Evolutionary conservation across 2,329 filamentous ascomycete genomes (phyloP).

Genomic region (Talaromyces piceae): DNA sequence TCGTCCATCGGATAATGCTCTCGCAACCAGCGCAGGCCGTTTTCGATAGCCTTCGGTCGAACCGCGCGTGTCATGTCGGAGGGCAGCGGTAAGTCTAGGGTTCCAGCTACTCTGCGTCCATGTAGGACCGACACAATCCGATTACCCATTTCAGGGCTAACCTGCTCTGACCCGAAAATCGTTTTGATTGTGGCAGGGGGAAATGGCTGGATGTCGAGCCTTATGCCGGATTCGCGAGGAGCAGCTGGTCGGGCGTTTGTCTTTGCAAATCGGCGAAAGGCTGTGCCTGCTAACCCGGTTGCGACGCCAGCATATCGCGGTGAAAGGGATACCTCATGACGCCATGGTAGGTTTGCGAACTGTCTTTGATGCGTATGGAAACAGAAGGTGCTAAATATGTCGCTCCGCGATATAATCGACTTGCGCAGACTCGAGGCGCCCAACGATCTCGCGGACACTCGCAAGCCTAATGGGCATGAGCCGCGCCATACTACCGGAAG

Average conservation of each 20-base stretch:
- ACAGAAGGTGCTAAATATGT: conserved; percentile 4
- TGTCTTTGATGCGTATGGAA: not conserved
- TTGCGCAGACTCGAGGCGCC: conserved; percentile 7
- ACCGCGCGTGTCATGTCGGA: conserved; percentile 28
- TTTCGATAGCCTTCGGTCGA: conserved; percentile 26
- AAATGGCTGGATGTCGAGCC: conserved; percentile 23
- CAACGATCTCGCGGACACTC: conserved; percentile 18
- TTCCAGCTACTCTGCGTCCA: conserved; percentile 37
- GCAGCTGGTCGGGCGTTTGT: not conserved
- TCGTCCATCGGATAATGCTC: conserved; percentile 38
- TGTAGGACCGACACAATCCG: conserved; percentile 35
- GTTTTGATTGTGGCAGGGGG: conserved; percentile 25
- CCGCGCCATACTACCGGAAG: conserved; percentile 34
- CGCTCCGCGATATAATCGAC: conserved; percentile 1
- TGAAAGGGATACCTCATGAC: not conserved
- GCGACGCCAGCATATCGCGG: not conserved
- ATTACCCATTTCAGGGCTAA: conserved; percentile 28
- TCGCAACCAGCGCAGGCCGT: conserved; percentile 36
- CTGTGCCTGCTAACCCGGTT: not conserved
- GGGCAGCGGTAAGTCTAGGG: conserved; percentile 38
- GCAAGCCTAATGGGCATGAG: conserved; percentile 29
- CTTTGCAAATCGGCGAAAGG: conserved; percentile 4
- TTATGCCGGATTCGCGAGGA: conserved; percentile 19
- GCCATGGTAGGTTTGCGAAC: not conserved
- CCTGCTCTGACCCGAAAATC: conserved; percentile 27